Base-by-base conservation (phyloP, 2,329 filamentous ascomycete species). In the Claviceps arundinis region DNA sequence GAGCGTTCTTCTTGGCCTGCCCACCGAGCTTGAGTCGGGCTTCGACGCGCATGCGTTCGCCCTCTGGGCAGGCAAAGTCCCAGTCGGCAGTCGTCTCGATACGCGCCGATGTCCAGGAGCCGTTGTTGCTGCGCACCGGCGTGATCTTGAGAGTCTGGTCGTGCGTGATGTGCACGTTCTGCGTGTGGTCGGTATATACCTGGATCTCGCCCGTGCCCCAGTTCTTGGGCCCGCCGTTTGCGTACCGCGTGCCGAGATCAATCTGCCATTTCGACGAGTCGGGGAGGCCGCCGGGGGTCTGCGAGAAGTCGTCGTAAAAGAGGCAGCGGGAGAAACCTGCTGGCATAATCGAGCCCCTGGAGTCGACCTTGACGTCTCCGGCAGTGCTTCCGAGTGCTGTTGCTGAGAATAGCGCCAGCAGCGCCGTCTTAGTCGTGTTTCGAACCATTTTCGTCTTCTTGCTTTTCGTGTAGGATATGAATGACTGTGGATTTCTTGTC, bases 161-260 rank as follows among this genome's bases (percentile, higher is more conserved):
- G 7, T 58, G 54, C 13, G 68, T 69, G 55, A 74, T 62, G 52
- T 59, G 63, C 44, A 75, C 56, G 61, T 77, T 77, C 43, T 59
- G 53, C 13, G 56, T 37, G 37, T 62, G 62, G 46, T 59, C 57
- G 22, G 72, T 75, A 62, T 76, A 76, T 1, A 63, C 67, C 59
- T 77, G 63, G 17, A 71, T 63, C 59, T 77, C 74, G 52, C 68
- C 66, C 4, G 74, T 77, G 48, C 74, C 73, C 73, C 74, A 77
- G 55, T 70, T 64, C 7, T 61, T 50, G 0, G 72, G 61, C 1
- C 73, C 73, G n/a, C 69, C 69, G 1, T 37, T 13, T 7, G 70
- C 64, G 55, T 77, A 77, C 9, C 58, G 56, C 0, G 70, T 75
- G 48, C 74, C 74, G n/a, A 63, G 59, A 55, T 71, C 66, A 49